These are phyloP conservation scores for Papiliotrema terrestris DNA, from an alignment of 1,284 basidiomycete species.

Conservation along the genomic window DNA sequence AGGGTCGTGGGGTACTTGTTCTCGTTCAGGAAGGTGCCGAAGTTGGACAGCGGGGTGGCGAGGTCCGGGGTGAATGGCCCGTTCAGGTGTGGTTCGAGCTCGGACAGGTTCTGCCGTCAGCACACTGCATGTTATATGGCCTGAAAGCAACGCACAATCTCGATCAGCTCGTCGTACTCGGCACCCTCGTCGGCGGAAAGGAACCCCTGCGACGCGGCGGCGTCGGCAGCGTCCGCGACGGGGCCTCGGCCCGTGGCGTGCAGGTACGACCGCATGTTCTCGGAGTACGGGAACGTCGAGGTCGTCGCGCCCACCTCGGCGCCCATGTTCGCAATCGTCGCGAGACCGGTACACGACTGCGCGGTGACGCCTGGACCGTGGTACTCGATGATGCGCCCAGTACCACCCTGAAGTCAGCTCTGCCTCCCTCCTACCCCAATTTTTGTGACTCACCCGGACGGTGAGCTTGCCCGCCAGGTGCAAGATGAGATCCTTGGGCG, in stretches of 20 bases:
- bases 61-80: slow-evolving; percentile 98
- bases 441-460: slow-evolving; percentile 70
- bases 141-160: slow-evolving; percentile 62
- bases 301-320: slow-evolving; percentile 99
- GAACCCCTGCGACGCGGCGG: slow-evolving; percentile 74
- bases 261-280: slow-evolving; percentile 85
- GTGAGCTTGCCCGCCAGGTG: slow-evolving; percentile 92
- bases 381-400: slow-evolving; percentile 94
- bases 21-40: slow-evolving; percentile 72
- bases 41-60: slow-evolving; percentile 90
- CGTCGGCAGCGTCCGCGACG: slow-evolving; percentile 82
- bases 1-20: slow-evolving; percentile 91
- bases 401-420: slow-evolving; percentile 66
- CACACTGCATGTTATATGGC: not conserved
- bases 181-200: slow-evolving; percentile 79
- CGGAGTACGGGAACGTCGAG: slow-evolving; percentile 93
- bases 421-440: not conserved
- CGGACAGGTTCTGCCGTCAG: slow-evolving; percentile 68
- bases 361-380: slow-evolving; percentile 88
- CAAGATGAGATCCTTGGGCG: slow-evolving; percentile 94
- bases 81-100: slow-evolving; percentile 92
- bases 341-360: slow-evolving; percentile 92
- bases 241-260: slow-evolving; percentile 83
- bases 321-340: slow-evolving; percentile 97
- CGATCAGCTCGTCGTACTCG: slow-evolving; percentile 94